Conservation (phyloP, 2,329 filamentous ascomycete genomes). For the Fusarium sp. region DNA sequence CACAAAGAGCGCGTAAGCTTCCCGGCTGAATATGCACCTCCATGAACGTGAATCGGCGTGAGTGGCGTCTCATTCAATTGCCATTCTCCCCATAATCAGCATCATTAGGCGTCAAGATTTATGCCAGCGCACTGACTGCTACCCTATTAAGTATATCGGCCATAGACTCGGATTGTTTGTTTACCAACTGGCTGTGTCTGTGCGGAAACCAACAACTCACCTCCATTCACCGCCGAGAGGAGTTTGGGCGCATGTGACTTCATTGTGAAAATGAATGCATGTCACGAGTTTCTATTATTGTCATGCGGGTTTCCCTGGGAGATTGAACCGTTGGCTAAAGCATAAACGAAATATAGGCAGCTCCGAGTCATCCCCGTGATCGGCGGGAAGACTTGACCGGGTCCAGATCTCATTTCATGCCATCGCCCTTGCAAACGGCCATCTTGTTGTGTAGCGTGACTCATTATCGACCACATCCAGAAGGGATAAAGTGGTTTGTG, state of each 20-base stretch:
- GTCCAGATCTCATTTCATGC: slow-evolving; percentile 18
- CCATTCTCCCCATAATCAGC: slow-evolving; percentile 6
- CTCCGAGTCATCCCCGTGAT: slow-evolving; percentile 34
- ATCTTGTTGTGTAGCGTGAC: slow-evolving; percentile 30
- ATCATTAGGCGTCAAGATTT: slow-evolving; percentile 29
- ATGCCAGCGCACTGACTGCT: slow-evolving; percentile 27
- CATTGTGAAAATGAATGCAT: background rate
- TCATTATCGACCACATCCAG: slow-evolving; percentile 26
- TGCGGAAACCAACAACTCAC: slow-evolving; percentile 16
- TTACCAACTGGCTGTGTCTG: slow-evolving; percentile 22
- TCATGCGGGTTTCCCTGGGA: slow-evolving; percentile 17
- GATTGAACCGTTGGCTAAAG: slow-evolving; percentile 21
- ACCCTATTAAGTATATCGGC: background rate
- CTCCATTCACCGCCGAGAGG: slow-evolving; percentile 30
- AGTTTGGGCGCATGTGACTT: slow-evolving; percentile 13
- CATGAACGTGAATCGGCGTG: slow-evolving; percentile 17
- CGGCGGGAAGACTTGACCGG: slow-evolving; percentile 1
- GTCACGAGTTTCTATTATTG: slow-evolving; percentile 27
- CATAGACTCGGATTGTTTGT: slow-evolving; percentile 1
- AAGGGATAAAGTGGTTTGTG: slow-evolving; percentile 15
- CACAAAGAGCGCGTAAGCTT: slow-evolving; percentile 5
- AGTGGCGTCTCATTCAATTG: slow-evolving; percentile 24
- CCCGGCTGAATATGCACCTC: slow-evolving; percentile 4
- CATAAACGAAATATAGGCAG: slow-evolving; percentile 11
- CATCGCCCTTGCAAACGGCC: slow-evolving; percentile 8